Conservation (phyloP, 257 asterid species). For the Schizonepeta tenuifolia region DNA sequence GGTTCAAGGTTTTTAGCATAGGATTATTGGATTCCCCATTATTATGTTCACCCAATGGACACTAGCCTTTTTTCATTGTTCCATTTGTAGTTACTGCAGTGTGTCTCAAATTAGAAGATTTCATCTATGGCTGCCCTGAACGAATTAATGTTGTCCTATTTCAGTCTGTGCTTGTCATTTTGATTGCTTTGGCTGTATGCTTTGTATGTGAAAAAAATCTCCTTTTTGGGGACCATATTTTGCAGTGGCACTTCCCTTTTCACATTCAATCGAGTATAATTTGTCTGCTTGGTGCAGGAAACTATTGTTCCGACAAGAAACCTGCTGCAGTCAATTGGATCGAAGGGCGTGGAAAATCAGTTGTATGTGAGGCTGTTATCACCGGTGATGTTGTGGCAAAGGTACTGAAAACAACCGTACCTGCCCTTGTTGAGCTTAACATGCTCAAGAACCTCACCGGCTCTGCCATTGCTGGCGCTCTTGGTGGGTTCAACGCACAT, state of each 20-base stretch:
- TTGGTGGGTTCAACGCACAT: slow-evolving; percentile 95
- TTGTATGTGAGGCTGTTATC: slow-evolving; percentile 81
- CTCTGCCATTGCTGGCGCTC: slow-evolving; percentile 90
- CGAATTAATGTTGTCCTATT: not conserved
- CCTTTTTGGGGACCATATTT: slow-evolving; percentile 5
- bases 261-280: not conserved
- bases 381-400: slow-evolving; percentile 68
- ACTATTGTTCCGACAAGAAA: slow-evolving; percentile 92
- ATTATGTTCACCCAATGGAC: slow-evolving; percentile 13
- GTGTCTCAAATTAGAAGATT: not conserved
- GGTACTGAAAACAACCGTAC: slow-evolving; percentile 73
- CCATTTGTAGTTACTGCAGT: slow-evolving; percentile 7
- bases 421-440: slow-evolving; percentile 88
- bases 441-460: slow-evolving; percentile 96
- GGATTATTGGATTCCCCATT: not conserved
- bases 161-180: slow-evolving; percentile 1
- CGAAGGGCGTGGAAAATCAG: slow-evolving; percentile 94
- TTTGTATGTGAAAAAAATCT: not conserved
- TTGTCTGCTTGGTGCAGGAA: slow-evolving; percentile 53
- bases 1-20: not conserved
- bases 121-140: slow-evolving; percentile 19
- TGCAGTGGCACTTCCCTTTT: not conserved
- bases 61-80: not conserved
- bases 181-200: slow-evolving; percentile 6
- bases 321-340: slow-evolving; percentile 96